Conservation (phyloP, 192 early-diverging fungal species). For the Podila minutissima region DNA sequence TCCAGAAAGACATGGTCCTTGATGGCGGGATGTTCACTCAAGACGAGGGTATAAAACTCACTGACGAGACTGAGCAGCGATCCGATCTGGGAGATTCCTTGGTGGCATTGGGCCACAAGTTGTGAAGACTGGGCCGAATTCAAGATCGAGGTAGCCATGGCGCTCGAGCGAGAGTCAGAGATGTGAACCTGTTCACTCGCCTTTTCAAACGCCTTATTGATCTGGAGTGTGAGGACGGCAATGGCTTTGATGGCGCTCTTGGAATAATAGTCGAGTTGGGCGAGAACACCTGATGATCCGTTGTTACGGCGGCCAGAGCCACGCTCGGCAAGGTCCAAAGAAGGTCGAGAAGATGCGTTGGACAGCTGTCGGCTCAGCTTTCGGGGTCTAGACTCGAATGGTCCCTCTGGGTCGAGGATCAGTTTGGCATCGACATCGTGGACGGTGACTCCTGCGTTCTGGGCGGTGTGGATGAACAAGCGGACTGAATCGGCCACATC, state of each 20-base stretch:
- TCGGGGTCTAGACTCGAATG: slow-evolving; percentile 17
- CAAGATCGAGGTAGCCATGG: slow-evolving; percentile 26
- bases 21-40: slow-evolving; percentile 38
- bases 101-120: slow-evolving; percentile 45
- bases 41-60: slow-evolving; percentile 46
- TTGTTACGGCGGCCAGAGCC: not conserved
- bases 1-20: slow-evolving; percentile 56
- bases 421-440: slow-evolving; percentile 55
- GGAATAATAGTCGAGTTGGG: slow-evolving; percentile 46
- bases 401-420: slow-evolving; percentile 32
- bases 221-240: slow-evolving; percentile 14
- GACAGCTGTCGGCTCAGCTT: slow-evolving; percentile 29
- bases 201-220: slow-evolving; percentile 37
- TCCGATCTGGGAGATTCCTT: slow-evolving; percentile 51
- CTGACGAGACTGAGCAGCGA: slow-evolving; percentile 42
- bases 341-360: slow-evolving; percentile 13
- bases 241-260: slow-evolving; percentile 47
- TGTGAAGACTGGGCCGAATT: slow-evolving; percentile 49
- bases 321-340: slow-evolving; percentile 1
- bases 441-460: slow-evolving; percentile 45
- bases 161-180: slow-evolving; percentile 15
- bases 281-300: slow-evolving; percentile 16
- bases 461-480: slow-evolving; percentile 66
- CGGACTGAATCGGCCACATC: slow-evolving; percentile 82
- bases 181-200: slow-evolving; percentile 5